A percentile compares a stretch with the other conserved stretches of the same genome.
These are phyloP conservation scores for Coniella lustricola DNA, from an alignment of 2,329 filamentous ascomycete species.

Conservation along the genomic window DNA sequence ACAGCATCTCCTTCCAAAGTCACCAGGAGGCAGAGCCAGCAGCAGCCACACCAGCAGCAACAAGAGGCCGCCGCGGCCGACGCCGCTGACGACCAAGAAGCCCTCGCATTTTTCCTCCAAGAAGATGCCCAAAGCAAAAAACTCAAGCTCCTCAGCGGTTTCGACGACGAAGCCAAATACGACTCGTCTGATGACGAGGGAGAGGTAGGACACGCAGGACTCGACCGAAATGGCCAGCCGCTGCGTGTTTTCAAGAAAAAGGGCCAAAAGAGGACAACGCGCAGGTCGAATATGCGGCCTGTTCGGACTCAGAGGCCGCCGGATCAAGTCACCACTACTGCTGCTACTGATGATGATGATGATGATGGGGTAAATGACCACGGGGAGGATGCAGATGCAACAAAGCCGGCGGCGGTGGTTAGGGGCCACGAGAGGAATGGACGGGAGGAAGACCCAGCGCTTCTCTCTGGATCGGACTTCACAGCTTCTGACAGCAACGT, in stretches of 20 bases:
- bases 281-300: constrained; percentile 57
- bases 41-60: not conserved
- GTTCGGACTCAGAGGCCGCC: constrained; percentile 41
- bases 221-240: constrained; percentile 51
- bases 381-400: constrained; percentile 23
- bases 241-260: constrained; percentile 71
- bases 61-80: constrained; percentile 19
- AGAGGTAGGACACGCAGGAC: constrained; percentile 23
- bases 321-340: not conserved
- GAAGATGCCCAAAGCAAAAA: constrained; percentile 37
- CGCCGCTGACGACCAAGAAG: no score
- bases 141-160: constrained; percentile 46
- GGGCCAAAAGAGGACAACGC: constrained; percentile 72
- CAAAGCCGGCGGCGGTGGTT: no score
- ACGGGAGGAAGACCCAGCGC: constrained; percentile 25
- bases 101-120: constrained; percentile 28
- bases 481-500: constrained; percentile 30
- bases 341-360: constrained; percentile 23
- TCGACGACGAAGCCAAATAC: constrained; percentile 55
- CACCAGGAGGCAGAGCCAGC: not conserved
- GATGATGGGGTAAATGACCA: no score
- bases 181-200: constrained; percentile 47
- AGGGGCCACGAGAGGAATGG: constrained; percentile 18
- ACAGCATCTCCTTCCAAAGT: not conserved
- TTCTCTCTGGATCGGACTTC: constrained; percentile 34